Conservation (phyloP, 164 flowering plant species). For the Tetrastigma voinierianum region DNA sequence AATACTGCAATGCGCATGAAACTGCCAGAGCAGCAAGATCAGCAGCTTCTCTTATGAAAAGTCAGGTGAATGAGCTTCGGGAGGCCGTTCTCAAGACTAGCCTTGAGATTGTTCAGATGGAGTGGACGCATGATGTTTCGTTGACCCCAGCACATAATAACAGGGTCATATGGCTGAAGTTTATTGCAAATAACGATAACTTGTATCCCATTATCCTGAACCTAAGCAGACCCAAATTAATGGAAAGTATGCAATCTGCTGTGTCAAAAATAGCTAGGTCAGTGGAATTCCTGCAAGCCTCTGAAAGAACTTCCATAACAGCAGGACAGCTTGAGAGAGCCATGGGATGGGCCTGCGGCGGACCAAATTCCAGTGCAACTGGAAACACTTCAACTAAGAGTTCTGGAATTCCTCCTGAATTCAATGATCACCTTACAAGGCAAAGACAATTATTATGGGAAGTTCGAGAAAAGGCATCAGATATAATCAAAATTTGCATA, state of each 20-base stretch:
- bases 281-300: slow-evolving; percentile 67
- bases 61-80: slow-evolving; percentile 67
- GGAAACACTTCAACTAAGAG: slow-evolving; percentile 49
- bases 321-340: slow-evolving; percentile 98
- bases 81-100: slow-evolving; percentile 63
- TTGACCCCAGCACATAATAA: slow-evolving; percentile 45
- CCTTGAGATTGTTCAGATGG: slow-evolving; percentile 82
- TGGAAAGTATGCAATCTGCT: slow-evolving; percentile 66
- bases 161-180: slow-evolving; percentile 46
- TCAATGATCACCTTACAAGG: slow-evolving; percentile 76
- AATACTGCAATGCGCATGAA: slow-evolving; percentile 89
- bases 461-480: slow-evolving; percentile 71
- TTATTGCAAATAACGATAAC: slow-evolving; percentile 47
- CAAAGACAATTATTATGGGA: slow-evolving; percentile 66
- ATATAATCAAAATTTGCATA: slow-evolving; percentile 64
- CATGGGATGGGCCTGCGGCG: slow-evolving; percentile 99
- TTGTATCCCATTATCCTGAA: slow-evolving; percentile 48
- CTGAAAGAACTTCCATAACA: slow-evolving; percentile 67
- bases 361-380: slow-evolving; percentile 51
- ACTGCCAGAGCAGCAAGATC: slow-evolving; percentile 86
- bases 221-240: slow-evolving; percentile 63
- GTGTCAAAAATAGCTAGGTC: slow-evolving; percentile 62
- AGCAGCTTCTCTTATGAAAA: slow-evolving; percentile 69
- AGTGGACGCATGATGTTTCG: slow-evolving; percentile 91
- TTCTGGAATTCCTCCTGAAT: slow-evolving; percentile 87